Conservation (phyloP, 2,329 filamentous ascomycete species). For the Talaromyces sp. region DNA sequence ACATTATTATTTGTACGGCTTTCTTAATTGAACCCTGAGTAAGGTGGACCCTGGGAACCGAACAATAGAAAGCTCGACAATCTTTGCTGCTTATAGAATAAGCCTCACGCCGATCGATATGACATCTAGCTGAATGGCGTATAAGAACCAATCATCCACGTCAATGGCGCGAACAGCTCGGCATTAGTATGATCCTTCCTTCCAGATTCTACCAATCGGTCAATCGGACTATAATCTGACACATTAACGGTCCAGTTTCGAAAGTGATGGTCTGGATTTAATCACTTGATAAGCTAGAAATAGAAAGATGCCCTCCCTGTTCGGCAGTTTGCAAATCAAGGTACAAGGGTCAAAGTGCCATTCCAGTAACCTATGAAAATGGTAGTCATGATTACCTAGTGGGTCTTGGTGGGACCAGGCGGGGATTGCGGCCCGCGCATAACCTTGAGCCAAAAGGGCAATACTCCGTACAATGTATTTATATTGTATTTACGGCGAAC, state of each 20-base stretch:
- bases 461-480: background rate
- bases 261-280: background rate
- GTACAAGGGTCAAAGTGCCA: background rate
- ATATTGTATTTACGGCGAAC: background rate
- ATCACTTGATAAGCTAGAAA: background rate
- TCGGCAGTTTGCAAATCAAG: background rate
- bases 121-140: background rate
- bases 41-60: background rate
- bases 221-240: background rate
- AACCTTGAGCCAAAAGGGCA: background rate
- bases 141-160: background rate
- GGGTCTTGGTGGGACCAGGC: background rate
- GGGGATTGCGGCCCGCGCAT: background rate
- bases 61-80: background rate
- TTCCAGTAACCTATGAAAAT: background rate
- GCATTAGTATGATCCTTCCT: background rate
- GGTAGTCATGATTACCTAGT: background rate
- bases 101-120: background rate
- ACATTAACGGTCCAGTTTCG: background rate
- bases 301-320: background rate
- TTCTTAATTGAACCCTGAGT: background rate
- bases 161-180: background rate
- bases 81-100: background rate
- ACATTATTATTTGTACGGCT: background rate
- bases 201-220: background rate